Base-by-base conservation (phyloP, 495 filamentous ascomycete genomes). In the Xylaria intraflava region DNA sequence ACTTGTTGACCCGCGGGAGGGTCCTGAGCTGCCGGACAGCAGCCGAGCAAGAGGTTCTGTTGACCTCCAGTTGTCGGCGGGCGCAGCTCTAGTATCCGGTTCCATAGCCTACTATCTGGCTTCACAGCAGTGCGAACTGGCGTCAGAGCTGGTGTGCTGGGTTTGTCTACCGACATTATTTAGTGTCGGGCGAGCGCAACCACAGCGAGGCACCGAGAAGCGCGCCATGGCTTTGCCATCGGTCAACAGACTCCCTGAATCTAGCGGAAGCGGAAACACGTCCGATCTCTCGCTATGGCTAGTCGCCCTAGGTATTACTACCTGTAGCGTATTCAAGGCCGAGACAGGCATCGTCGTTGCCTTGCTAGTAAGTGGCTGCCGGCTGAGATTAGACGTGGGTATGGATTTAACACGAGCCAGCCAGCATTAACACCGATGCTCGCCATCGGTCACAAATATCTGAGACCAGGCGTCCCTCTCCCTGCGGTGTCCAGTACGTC, bases 141-240 rank as follows among this genome's bases (percentile, higher is more conserved):
- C 48, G 30, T 63, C 52, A 9, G 57, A 57, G 49, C 17, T 60
- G 12, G 9, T 60, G 11, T 58, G 57, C 40, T 61, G 53, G 53
- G 10, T 53, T 0, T 16, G 53, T 11, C 31, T 61, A 38, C 58
- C 58, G 0, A 12, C 23, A 2, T 4, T 60, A 10, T 60, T 60
- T 31, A 16, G 17, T 7, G 27, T 47, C 1, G 38, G 29, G 26
- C 29, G 40, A 35, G 38, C 39, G 26, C 29, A 46, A 35, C 48
- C 20, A 30, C 45, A 24, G 8, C 57, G 19, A 20, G 38, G 44
- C 23, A 26, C 6, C 22, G 2, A 11, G 7, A 10, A 11, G 17
- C 16, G 22, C 24, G 44, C 14, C 22, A 24, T 39, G 14, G n/a
- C 6, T 2, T 22, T 41, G 19, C 27, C 35, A 26, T 29, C 26